phyloP scores from a whole-genome alignment of 345 rosid genomes.

The Citrus reticulata region DNA sequence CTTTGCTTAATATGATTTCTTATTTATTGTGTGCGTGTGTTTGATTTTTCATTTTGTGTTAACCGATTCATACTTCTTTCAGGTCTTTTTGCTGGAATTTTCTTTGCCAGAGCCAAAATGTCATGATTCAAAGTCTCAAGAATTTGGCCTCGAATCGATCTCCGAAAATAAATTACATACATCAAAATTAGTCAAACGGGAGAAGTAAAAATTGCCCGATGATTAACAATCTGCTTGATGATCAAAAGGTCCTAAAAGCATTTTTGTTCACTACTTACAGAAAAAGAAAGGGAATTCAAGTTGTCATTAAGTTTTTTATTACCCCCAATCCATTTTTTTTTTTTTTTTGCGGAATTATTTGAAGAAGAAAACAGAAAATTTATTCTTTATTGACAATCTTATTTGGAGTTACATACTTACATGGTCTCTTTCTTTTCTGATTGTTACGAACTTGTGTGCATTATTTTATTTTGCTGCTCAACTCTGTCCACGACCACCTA shows the following conservation, averaged over 20 bases:
- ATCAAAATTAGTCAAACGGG: no score
- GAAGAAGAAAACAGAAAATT: neutral
- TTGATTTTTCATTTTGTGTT: neutral
- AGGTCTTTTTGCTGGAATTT: slow-evolving; percentile 86
- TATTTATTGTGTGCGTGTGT: neutral
- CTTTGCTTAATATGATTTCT: neutral
- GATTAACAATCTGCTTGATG: neutral
- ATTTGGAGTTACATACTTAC: no score
- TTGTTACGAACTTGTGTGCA: no score
- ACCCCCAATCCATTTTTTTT: neutral
- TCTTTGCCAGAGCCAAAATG: slow-evolving; percentile 89
- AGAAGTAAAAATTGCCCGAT: neutral
- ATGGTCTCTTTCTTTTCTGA: no score
- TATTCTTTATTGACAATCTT: no score
- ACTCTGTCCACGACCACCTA: no score
- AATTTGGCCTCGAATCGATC: neutral
- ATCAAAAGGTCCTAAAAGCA: neutral
- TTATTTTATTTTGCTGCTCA: no score
- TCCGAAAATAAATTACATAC: neutral
- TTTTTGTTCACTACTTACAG: neutral
- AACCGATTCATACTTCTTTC: slow-evolving; percentile 21
- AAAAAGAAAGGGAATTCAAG: neutral
- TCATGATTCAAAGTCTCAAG: slow-evolving; percentile 29
- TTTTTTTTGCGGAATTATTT: neutral
- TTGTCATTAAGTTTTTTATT: neutral